These are phyloP conservation scores for Danielia oregonensis DNA, from an alignment of 805 yeast species.

Conservation along the genomic window DNA sequence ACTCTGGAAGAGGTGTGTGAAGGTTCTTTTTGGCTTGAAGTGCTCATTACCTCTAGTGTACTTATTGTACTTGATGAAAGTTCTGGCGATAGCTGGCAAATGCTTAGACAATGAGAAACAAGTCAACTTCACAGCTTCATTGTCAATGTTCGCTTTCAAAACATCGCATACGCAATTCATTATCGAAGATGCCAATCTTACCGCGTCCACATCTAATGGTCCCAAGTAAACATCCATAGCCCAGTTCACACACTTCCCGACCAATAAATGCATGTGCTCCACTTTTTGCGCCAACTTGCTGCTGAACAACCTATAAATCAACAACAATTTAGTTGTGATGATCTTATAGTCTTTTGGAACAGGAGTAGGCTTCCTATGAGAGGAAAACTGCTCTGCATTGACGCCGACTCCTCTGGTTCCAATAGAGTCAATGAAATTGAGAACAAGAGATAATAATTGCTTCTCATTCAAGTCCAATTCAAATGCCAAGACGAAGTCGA, in stretches of 20 bases:
- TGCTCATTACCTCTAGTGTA: conserved; percentile 43
- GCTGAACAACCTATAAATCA: conserved; percentile 54
- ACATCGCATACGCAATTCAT: conserved; percentile 46
- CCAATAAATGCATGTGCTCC: conserved; percentile 28
- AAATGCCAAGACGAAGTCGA: conserved; percentile 53
- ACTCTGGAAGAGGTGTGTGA: conserved; percentile 67
- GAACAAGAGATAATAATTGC: conserved; percentile 39
- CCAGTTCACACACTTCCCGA: conserved; percentile 50
- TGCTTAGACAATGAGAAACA: conserved; percentile 49
- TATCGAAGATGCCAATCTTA: conserved; percentile 61
- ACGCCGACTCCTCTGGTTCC: conserved; percentile 56
- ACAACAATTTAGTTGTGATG: conserved; percentile 53
- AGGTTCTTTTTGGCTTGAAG: conserved; percentile 58
- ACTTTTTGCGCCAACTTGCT: conserved; percentile 30
- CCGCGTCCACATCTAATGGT: conserved; percentile 51
- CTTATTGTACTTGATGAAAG: conserved; percentile 51
- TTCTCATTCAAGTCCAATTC: conserved; percentile 34
- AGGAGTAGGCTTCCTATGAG: conserved; percentile 15
- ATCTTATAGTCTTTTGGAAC: conserved; percentile 53
- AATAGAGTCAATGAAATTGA: conserved; percentile 48
- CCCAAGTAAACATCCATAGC: conserved; percentile 54
- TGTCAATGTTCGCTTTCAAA: conserved; percentile 31
- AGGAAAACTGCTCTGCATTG: conserved; percentile 26
- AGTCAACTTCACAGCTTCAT: conserved; percentile 28
- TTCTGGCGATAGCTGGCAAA: conserved; percentile 50